phyloP scores from a whole-genome alignment of 2,329 filamentous ascomycete species.

The Rhynchosporium graminicola region DNA sequence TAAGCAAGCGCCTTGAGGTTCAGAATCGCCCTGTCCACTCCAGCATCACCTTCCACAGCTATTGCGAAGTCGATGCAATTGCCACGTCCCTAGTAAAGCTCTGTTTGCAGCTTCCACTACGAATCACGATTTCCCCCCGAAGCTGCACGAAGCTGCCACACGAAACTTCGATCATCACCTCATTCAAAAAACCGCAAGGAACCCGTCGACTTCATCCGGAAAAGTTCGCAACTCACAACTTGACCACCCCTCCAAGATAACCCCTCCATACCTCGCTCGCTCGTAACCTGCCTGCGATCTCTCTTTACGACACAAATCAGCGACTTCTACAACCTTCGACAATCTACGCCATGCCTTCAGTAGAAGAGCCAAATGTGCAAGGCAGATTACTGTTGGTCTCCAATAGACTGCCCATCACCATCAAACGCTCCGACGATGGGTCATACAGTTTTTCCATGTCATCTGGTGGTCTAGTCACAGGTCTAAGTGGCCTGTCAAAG shows the following conservation, averaged over 20 bases:
- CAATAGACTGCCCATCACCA: constrained; percentile 93
- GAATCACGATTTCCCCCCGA: too few relatives aligned
- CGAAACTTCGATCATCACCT: neutral
- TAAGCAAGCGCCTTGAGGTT: neutral
- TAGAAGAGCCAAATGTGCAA: constrained; percentile 32
- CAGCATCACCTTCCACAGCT: neutral
- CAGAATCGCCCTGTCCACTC: neutral
- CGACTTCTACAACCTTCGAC: neutral
- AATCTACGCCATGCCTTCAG: constrained; percentile 33
- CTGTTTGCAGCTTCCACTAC: constrained; percentile 3
- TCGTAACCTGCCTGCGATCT: neutral
- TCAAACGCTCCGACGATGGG: constrained; percentile 74
- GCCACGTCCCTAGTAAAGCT: constrained; percentile 24
- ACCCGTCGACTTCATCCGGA: constrained; percentile 11
- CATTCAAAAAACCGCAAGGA: constrained; percentile 7
- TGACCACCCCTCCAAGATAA: constrained; percentile 9
- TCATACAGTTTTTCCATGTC: constrained; percentile 96
- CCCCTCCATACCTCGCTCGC: neutral
- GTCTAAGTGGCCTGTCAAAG: constrained; percentile 87
- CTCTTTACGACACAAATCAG: neutral
- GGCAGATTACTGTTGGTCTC: constrained; percentile 77
- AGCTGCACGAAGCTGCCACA: neutral
- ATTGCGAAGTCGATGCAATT: constrained; percentile 20
- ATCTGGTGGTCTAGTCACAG: constrained; percentile 91
- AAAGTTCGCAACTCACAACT: neutral